A percentile compares a stretch with the other conserved stretches of the same genome.
These are phyloP conservation scores for Macrotyloma uniflorum DNA, from an alignment of 306 rosid genomes.

Conservation along the genomic window DNA sequence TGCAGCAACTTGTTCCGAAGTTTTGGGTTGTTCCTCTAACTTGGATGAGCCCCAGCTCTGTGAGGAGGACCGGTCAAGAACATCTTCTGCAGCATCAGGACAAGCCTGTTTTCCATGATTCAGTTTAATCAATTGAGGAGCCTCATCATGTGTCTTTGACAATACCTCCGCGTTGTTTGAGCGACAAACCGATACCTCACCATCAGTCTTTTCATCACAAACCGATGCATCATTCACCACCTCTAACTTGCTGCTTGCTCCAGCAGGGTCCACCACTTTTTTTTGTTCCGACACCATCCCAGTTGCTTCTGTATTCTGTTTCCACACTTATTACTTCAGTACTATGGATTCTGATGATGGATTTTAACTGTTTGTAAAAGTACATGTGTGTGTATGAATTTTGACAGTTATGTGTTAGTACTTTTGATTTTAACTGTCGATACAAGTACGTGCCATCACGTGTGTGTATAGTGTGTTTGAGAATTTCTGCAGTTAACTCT, in stretches of 20 bases:
- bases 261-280: slow-evolving; percentile 19
- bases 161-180: slow-evolving; percentile 39
- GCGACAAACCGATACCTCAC: slow-evolving; percentile 35
- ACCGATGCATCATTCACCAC: slow-evolving; percentile 28
- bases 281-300: slow-evolving; percentile 34
- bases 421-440: not conserved
- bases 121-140: slow-evolving; percentile 12
- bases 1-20: slow-evolving; percentile 13
- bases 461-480: not conserved
- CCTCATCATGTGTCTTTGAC: slow-evolving; percentile 35
- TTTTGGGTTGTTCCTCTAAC: slow-evolving; percentile 37
- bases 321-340: not conserved
- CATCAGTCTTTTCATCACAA: slow-evolving; percentile 32
- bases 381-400: not conserved
- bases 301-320: slow-evolving; percentile 41
- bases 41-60: slow-evolving; percentile 46
- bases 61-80: slow-evolving; percentile 44
- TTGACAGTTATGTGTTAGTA: slow-evolving; percentile 1
- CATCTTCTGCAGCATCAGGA: slow-evolving; percentile 24
- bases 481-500: not conserved
- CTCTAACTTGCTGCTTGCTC: slow-evolving; percentile 17
- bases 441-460: not conserved
- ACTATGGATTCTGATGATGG: not conserved
- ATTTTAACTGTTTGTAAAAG: not conserved
- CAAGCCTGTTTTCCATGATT: slow-evolving; percentile 38